phyloP scores from a whole-genome alignment of 257 asterid genomes.

The Jacaranda copaia region DNA sequence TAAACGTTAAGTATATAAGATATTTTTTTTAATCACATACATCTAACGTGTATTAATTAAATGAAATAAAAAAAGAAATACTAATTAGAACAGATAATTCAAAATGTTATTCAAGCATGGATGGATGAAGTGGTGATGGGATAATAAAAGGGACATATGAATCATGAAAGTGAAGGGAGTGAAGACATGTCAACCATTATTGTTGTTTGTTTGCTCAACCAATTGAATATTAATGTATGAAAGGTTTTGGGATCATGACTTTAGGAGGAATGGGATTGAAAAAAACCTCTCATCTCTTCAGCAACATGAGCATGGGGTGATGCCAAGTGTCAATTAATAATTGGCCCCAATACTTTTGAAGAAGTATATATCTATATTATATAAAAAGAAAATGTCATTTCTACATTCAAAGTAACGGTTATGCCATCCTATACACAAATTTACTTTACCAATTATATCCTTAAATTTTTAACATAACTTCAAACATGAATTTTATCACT shows the following conservation, averaged over 20 bases:
- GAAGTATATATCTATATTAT: background rate
- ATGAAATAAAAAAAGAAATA: too few relatives aligned
- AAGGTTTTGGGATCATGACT: background rate
- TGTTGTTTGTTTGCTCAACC: background rate
- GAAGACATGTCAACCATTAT: background rate
- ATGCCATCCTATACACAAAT: too few relatives aligned
- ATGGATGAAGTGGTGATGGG: background rate
- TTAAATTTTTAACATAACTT: too few relatives aligned
- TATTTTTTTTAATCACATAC: too few relatives aligned
- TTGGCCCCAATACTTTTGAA: constrained; percentile 7
- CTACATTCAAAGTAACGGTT: too few relatives aligned
- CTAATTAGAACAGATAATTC: too few relatives aligned
- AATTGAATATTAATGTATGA: background rate
- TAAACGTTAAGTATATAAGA: too few relatives aligned
- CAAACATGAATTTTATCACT: too few relatives aligned
- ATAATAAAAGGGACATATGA: background rate
- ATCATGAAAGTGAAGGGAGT: background rate
- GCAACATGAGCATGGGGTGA: constrained; percentile 3
- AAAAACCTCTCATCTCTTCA: background rate
- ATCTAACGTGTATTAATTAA: too few relatives aligned
- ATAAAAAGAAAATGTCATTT: background rate
- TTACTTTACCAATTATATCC: too few relatives aligned
- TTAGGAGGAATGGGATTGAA: constrained; percentile 7
- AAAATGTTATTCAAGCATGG: too few relatives aligned
- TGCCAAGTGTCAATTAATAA: constrained; percentile 16